Evolutionary conservation across 805 yeast species (phyloP).

Genomic region (Ogataea paraovalis): DNA sequence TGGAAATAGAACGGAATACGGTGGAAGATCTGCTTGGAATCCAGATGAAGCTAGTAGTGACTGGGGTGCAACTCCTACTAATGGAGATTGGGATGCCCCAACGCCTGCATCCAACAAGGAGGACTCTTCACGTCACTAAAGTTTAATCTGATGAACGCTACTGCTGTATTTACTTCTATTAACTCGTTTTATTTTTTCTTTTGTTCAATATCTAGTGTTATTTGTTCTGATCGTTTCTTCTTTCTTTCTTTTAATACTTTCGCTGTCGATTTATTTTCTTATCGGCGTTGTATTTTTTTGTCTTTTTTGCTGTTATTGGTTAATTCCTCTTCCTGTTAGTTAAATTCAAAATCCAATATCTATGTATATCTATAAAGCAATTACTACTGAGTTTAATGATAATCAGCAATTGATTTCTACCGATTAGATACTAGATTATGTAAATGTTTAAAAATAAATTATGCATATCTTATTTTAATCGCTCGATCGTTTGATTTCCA

Average conservation of each 20-base stretch:
- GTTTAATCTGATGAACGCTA: background rate
- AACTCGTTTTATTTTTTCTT: background rate
- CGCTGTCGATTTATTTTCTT: background rate
- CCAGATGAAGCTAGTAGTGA: slow-evolving; percentile 32
- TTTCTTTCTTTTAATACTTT: background rate
- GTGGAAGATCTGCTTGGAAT: slow-evolving; percentile 42
- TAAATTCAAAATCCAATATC: background rate
- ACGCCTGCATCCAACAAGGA: slow-evolving; percentile 32
- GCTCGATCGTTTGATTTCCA: no score
- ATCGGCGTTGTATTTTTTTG: background rate
- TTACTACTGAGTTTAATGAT: no score
- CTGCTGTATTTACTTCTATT: background rate
- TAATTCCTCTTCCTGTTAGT: background rate
- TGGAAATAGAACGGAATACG: slow-evolving; percentile 18
- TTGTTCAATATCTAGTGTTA: background rate
- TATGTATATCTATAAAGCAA: background rate
- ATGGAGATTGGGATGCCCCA: slow-evolving; percentile 45
- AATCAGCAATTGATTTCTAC: no score
- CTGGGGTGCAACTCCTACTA: slow-evolving; percentile 41
- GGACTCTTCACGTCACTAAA: background rate
- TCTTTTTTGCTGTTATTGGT: background rate
- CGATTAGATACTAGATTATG: no score
- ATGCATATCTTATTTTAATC: no score
- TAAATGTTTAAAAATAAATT: no score
- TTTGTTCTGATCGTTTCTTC: no score